phyloP scores from a whole-genome alignment of 83 land plant genomes.

The Larix sibirica region DNA sequence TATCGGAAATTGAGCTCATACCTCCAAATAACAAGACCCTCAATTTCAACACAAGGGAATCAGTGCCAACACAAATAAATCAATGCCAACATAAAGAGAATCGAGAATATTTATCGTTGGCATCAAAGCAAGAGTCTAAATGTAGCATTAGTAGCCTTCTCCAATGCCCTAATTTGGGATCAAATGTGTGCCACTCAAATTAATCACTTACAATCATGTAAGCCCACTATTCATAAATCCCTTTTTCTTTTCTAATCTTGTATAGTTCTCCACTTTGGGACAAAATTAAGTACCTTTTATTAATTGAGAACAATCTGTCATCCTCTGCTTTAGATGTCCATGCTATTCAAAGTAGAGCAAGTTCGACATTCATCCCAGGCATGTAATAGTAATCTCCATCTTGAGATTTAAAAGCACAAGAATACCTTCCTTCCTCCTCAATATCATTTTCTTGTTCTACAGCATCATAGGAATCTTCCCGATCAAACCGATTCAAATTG shows the following conservation, averaged over 20 bases:
- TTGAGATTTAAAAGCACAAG: constrained; percentile 28
- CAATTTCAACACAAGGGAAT: constrained; percentile 45
- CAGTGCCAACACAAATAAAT: neutral
- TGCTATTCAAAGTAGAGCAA: constrained; percentile 36
- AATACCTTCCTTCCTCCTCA: no score
- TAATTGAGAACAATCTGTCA: constrained; percentile 28
- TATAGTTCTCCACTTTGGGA: constrained; percentile 37
- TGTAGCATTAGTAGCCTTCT: constrained; percentile 40
- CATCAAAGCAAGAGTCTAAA: constrained; percentile 23
- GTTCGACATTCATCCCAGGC: constrained; percentile 33
- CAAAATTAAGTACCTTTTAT: constrained; percentile 26
- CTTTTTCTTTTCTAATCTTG: constrained; percentile 33
- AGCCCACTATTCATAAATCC: constrained; percentile 37
- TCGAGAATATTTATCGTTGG: constrained; percentile 49
- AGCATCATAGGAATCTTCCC: no score
- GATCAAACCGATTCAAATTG: no score
- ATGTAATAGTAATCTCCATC: constrained; percentile 43
- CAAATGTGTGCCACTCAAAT: constrained; percentile 33
- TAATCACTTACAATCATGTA: constrained; percentile 36
- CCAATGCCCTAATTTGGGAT: constrained; percentile 21
- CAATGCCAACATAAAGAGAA: constrained; percentile 33
- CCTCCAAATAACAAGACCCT: constrained; percentile 38
- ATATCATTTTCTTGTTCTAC: no score
- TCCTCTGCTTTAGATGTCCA: constrained; percentile 35
- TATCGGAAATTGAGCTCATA: constrained; percentile 47